Evolutionary conservation across 2,329 filamentous ascomycete genomes (phyloP).

Genomic region (Emmonsiellopsis sp.): DNA sequence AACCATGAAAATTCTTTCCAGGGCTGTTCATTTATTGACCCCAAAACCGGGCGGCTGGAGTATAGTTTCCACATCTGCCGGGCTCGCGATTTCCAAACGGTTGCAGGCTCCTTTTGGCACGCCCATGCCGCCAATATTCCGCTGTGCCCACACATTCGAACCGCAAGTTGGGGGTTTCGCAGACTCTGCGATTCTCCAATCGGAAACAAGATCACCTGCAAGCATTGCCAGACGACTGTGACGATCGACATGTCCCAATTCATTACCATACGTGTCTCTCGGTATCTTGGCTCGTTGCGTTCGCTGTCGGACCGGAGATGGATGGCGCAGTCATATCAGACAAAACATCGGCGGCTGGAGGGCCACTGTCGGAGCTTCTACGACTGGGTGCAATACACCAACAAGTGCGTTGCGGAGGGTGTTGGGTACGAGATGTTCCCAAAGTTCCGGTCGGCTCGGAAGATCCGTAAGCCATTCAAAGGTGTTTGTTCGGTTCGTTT

Average conservation of each 20-base stretch:
- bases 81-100: background rate
- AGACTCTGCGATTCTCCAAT: background rate
- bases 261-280: background rate
- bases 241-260: background rate
- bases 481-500: background rate
- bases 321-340: constrained; percentile 2
- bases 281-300: background rate
- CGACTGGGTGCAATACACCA: background rate
- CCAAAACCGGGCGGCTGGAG: background rate
- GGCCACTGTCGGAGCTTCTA: background rate
- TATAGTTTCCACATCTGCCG: background rate
- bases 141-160: background rate
- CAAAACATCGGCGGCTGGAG: background rate
- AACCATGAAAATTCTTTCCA: background rate
- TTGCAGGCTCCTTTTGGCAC: background rate
- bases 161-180: background rate
- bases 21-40: background rate
- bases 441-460: background rate
- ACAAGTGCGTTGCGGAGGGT: background rate
- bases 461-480: background rate
- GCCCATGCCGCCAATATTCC: background rate
- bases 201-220: background rate
- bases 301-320: background rate
- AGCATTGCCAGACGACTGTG: background rate
- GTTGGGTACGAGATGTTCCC: background rate